Evolutionary conservation across 345 rosid genomes (phyloP).

Genomic region (Lepidium aucheri): DNA sequence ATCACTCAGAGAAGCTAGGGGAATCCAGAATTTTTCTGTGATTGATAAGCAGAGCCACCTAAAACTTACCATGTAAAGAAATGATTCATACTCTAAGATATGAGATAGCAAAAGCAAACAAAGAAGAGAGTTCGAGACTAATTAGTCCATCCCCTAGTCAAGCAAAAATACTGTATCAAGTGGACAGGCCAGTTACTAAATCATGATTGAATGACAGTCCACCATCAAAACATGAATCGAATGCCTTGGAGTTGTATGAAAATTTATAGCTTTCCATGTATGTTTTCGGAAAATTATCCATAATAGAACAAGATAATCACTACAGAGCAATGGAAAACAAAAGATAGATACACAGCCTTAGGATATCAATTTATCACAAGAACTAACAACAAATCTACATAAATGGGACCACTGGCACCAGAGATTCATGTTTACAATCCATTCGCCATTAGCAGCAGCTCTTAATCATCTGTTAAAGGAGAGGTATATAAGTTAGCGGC

Average conservation of each 20-base stretch:
- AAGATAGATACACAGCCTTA: neutral
- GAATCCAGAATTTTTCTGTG: neutral
- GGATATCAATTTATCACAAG: constrained; percentile 8
- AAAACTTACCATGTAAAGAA: neutral
- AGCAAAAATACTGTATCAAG: neutral
- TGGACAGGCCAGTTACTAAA: neutral
- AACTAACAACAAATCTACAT: constrained; percentile 29
- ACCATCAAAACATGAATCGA: neutral
- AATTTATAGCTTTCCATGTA: neutral
- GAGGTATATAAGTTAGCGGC: constrained; percentile 34
- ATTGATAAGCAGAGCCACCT: neutral
- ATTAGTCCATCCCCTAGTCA: neutral
- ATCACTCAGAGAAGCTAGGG: neutral
- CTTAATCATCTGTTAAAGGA: constrained; percentile 50
- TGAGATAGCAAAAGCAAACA: neutral
- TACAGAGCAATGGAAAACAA: neutral
- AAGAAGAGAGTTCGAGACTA: neutral
- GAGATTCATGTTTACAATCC: constrained; percentile 31
- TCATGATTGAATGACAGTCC: neutral
- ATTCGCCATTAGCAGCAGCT: constrained; percentile 40
- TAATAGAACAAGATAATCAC: neutral
- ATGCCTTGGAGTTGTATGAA: neutral
- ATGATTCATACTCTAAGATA: neutral
- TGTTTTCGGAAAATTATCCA: neutral
- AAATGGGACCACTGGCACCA: constrained; percentile 26